These are phyloP conservation scores for Boletus smithii DNA, from an alignment of 1,284 basidiomycete genomes.

Conservation along the genomic window DNA sequence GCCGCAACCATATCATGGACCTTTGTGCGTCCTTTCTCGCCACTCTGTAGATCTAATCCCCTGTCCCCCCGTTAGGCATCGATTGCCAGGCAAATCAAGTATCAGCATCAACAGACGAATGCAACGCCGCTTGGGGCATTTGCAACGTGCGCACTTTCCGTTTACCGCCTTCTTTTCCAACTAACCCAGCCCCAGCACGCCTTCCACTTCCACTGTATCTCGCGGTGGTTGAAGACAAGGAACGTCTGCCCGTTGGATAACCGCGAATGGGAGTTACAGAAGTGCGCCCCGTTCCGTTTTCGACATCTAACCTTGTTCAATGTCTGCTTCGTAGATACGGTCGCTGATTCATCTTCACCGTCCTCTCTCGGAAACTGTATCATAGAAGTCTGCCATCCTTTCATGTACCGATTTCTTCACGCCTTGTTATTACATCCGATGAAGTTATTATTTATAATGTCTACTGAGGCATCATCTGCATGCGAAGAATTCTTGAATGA, in stretches of 20 bases:
- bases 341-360: constrained; percentile 20
- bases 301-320: neutral
- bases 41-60: constrained; percentile 6
- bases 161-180: neutral
- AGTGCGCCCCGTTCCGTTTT: constrained; percentile 50
- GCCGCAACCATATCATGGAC: constrained; percentile 98
- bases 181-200: constrained; percentile 70
- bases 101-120: constrained; percentile 93
- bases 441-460: neutral
- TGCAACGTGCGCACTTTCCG: constrained; percentile 76
- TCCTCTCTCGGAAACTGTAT: constrained; percentile 15
- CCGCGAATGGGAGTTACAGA: constrained; percentile 92
- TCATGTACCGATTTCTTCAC: constrained; percentile 14
- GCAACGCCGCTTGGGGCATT: constrained; percentile 98
- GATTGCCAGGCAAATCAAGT: constrained; percentile 99
- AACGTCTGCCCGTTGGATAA: constrained; percentile 99
- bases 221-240: constrained; percentile 98
- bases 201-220: constrained; percentile 99
- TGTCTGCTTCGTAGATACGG: constrained; percentile 24
- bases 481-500: neutral
- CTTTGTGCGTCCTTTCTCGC: constrained; percentile 64
- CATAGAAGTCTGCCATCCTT: constrained; percentile 8
- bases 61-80: constrained; percentile 66
- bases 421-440: neutral
- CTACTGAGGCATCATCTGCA: neutral